phyloP scores from a whole-genome alignment of 306 rosid species.

The Notholithocarpus densiflorus region DNA sequence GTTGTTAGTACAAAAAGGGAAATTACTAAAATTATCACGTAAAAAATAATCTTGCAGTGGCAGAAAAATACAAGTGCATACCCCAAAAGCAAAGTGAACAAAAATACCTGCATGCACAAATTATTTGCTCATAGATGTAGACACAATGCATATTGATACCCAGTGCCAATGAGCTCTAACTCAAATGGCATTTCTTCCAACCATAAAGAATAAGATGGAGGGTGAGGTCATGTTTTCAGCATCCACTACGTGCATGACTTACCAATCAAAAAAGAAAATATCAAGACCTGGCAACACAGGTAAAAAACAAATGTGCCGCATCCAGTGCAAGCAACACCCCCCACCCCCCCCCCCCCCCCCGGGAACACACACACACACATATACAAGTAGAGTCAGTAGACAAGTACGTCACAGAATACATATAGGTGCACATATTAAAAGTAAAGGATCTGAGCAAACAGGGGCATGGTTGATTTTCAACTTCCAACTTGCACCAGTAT shows the following conservation, averaged over 20 bases:
- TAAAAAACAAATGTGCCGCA: no score
- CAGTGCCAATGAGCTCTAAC: no score
- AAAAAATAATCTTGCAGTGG: background rate
- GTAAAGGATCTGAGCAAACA: no score
- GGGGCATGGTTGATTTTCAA: no score
- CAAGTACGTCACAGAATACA: background rate
- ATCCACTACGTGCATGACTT: no score
- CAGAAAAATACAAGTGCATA: background rate
- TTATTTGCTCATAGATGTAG: no score
- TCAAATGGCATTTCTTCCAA: no score
- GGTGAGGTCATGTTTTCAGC: no score
- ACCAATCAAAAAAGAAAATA: background rate
- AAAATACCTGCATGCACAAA: background rate
- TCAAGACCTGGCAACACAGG: background rate
- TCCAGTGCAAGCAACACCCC: no score
- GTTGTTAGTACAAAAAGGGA: background rate
- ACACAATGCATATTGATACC: no score
- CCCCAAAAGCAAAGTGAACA: background rate
- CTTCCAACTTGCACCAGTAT: background rate
- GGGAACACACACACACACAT: background rate
- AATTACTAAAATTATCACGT: slow-evolving; percentile 3
- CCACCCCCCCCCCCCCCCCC: background rate
- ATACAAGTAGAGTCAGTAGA: background rate
- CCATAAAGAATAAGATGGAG: no score
- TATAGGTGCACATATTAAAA: no score